phyloP scores from a whole-genome alignment of 257 asterid species.

The Solanum piurae region DNA sequence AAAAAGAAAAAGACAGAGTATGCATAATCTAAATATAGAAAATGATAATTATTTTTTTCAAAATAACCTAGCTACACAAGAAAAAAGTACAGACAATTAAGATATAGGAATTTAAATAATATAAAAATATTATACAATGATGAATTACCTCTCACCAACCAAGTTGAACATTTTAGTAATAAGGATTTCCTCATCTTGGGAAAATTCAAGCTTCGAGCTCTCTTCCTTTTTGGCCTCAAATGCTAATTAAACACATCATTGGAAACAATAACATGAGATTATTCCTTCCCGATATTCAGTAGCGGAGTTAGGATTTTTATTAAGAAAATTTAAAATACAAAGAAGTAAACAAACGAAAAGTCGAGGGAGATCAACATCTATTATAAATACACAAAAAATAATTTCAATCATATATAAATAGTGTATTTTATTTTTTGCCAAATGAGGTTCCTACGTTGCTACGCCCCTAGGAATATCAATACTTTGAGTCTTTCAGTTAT shows the following conservation, averaged over 20 bases:
- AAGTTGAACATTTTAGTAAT: constrained; percentile 18
- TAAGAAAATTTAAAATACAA: background rate
- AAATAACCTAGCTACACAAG: background rate
- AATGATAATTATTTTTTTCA: background rate
- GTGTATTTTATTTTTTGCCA: too few species aligned
- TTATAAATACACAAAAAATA: too few species aligned
- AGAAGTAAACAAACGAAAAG: too few species aligned
- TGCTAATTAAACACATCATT: background rate
- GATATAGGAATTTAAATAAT: background rate
- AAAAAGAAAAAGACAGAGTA: too few species aligned
- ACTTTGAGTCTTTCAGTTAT: background rate
- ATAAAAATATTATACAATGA: too few species aligned
- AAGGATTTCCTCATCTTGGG: constrained; percentile 18
- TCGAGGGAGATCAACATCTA: background rate
- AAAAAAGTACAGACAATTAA: background rate
- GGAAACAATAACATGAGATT: background rate
- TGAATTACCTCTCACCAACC: constrained; percentile 7
- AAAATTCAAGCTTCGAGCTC: constrained; percentile 8
- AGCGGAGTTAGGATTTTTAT: too few species aligned
- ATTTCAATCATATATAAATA: too few species aligned
- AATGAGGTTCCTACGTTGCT: background rate
- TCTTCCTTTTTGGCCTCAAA: background rate
- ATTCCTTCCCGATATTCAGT: background rate
- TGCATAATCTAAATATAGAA: background rate
- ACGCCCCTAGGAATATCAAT: background rate